phyloP scores from a whole-genome alignment of 176 grass and related monocot species.

The Aegilops umbellulata region DNA sequence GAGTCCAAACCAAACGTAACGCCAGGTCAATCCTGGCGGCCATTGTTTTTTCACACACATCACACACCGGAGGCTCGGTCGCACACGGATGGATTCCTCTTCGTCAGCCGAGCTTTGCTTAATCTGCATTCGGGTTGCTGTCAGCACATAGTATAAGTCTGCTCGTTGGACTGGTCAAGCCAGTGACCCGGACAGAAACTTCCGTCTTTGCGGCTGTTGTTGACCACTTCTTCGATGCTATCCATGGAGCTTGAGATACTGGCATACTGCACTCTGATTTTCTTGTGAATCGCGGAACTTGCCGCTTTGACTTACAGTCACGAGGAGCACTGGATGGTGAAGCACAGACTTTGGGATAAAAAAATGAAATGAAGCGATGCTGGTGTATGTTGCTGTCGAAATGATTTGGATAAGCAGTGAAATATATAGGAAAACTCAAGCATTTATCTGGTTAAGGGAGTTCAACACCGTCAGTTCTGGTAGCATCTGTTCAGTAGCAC shows the following conservation, averaged over 20 bases:
- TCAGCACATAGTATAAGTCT: slow-evolving; percentile 21
- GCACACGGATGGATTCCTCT: slow-evolving; percentile 21
- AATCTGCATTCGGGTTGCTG: slow-evolving; percentile 21
- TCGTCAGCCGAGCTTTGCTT: background rate
- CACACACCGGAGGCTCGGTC: slow-evolving; percentile 8
- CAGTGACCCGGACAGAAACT: background rate
- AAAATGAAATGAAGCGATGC: background rate
- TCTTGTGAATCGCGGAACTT: background rate
- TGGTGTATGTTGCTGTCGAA: background rate
- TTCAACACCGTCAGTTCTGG: background rate
- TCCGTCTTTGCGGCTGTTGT: background rate
- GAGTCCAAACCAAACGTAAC: background rate
- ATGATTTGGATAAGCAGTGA: background rate
- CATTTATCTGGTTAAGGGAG: background rate
- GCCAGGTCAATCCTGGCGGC: slow-evolving; percentile 42
- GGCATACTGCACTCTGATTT: background rate
- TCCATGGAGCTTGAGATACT: background rate
- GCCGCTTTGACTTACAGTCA: background rate
- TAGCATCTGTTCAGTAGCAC: background rate
- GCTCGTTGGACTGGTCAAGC: background rate
- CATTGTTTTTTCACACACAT: background rate
- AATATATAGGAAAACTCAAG: background rate
- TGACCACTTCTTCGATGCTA: background rate
- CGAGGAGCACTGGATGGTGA: background rate
- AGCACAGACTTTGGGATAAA: background rate